These are phyloP conservation scores for Liquidambar formosana DNA, from an alignment of 164 flowering plant genomes.

Conservation along the genomic window DNA sequence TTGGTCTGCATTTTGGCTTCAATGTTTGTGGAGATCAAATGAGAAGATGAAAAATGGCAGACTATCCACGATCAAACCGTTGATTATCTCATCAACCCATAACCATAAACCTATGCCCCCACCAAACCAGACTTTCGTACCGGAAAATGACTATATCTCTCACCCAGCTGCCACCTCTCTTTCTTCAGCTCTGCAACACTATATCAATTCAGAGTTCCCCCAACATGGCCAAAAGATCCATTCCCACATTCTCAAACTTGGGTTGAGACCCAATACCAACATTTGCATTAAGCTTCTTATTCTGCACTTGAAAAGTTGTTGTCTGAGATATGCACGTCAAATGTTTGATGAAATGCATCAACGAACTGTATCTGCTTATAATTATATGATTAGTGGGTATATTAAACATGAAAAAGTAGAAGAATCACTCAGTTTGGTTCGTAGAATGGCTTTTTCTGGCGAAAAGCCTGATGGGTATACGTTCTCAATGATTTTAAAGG, in stretches of 20 bases:
- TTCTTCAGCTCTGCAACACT: conserved; percentile 60
- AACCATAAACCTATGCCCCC: not conserved
- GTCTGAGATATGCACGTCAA: conserved; percentile 53
- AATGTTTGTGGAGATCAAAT: conserved; percentile 1
- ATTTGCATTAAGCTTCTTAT: conserved; percentile 77
- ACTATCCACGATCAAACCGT: conserved; percentile 14
- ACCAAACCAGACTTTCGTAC: conserved; percentile 14
- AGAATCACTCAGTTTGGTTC: conserved; percentile 49
- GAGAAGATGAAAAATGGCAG: conserved; percentile 34
- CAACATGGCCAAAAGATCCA: conserved; percentile 70
- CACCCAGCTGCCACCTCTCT: conserved; percentile 29
- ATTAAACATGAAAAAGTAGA: conserved; percentile 43
- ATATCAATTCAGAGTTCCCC: conserved; percentile 65
- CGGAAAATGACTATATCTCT: conserved; percentile 10
- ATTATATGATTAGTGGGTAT: conserved; percentile 74
- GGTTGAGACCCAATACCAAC: conserved; percentile 59
- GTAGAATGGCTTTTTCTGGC: conserved; percentile 30
- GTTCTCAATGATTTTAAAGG: conserved; percentile 73
- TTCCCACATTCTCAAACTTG: conserved; percentile 62
- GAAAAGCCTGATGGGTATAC: conserved; percentile 80
- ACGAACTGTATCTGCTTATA: conserved; percentile 71
- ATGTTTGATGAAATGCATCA: conserved; percentile 70
- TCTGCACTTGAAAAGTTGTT: conserved; percentile 49
- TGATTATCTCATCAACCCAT: conserved; percentile 10
- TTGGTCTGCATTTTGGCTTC: not conserved